Evolutionary conservation across 164 flowering plant genomes (phyloP), one percentile per base, ranked within the genome.

Genomic region (Nelumbo lutea): DNA sequence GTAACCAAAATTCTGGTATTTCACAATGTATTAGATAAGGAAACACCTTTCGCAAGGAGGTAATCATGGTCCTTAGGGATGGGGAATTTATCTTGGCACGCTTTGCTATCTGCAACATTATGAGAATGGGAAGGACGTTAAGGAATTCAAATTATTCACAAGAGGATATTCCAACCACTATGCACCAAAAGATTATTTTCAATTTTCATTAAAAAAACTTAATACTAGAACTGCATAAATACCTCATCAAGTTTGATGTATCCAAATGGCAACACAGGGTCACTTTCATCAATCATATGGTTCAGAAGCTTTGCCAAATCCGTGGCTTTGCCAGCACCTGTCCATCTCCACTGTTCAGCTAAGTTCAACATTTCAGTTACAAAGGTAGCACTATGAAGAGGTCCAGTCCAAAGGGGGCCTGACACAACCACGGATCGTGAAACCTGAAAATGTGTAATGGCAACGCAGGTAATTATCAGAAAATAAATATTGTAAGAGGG

Each of bases 381-480:
- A 72, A 78, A 80, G 7, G 75, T 41, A 10, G 86, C 78, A 64
- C 72, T 59, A 58, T 94, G 97, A 72, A 94, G 91, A 61, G 97
- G 93, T 69, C 98, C 97, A n/a, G 85, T 86, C 98, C 97, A 95
- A 55, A 95, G 85, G n/a, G 98, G 97, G 44, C 98, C 98, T 3
- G 92, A 88, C 53, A 95, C 92, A 61, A 87, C 78, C 68, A 83
- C 79, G 42, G 95, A 85, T 41, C 68, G 63, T 2, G 86, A 73
- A 67, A 71, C 88, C 96, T 88, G 82, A 65, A 79, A 64, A 48
- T 45, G 48, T 5, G 9, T 7, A 62, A 50, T 27, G 27, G 27
- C 59, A 27, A 38, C 38, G 67, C 15, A 42, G 58, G 65, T 14
- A 14, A 52, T 44, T 10, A 10, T 9, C 3, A 44, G 47, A 51